Percentiles rank a stretch among this genome's conserved stretches.
phyloP scores from a whole-genome alignment of 1,284 basidiomycete genomes.

The Cutaneotrichosporon arboriforme region DNA sequence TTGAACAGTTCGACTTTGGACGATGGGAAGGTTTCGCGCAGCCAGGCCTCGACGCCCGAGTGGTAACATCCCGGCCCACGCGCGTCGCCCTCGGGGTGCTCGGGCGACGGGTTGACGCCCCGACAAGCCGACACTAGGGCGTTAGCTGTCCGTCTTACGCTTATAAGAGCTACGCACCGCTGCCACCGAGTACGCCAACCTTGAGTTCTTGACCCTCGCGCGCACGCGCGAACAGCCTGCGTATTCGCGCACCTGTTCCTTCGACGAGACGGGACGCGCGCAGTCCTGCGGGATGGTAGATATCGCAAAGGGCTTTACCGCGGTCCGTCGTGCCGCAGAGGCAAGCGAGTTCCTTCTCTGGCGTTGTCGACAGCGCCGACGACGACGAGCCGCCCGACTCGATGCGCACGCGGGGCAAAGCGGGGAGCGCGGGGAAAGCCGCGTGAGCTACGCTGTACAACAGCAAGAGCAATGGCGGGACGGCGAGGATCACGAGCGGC shows the following conservation, averaged over 20 bases:
- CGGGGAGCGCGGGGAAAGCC: conserved; percentile 36
- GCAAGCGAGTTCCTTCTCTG: conserved; percentile 14
- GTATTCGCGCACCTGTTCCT: conserved; percentile 36
- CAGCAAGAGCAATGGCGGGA: conserved; percentile 32
- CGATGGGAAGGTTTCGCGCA: conserved; percentile 33
- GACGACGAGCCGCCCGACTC: conserved; percentile 4
- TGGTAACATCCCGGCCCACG: conserved; percentile 45
- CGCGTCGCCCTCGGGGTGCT: conserved; percentile 42
- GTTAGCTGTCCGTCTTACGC: conserved; percentile 8
- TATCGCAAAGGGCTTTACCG: conserved; percentile 32
- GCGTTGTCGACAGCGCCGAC: not conserved
- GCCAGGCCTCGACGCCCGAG: conserved; percentile 35
- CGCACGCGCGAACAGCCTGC: conserved; percentile 32
- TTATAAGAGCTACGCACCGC: conserved; percentile 28
- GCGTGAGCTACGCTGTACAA: conserved; percentile 36
- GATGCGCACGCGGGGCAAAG: conserved; percentile 35
- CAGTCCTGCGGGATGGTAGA: conserved; percentile 36
- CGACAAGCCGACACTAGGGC: conserved; percentile 45
- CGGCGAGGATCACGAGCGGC: conserved; percentile 23
- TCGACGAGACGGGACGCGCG: conserved; percentile 27
- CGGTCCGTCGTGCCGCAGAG: conserved; percentile 30
- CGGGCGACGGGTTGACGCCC: conserved; percentile 38
- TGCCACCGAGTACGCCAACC: conserved; percentile 44
- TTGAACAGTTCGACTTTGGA: conserved; percentile 28
- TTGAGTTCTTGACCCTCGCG: conserved; percentile 35